A percentile compares a stretch with the other conserved stretches of the same genome.
Evolutionary conservation across 2,329 filamentous ascomycete species (phyloP).

Genomic region (Colletotrichum camelliae): DNA sequence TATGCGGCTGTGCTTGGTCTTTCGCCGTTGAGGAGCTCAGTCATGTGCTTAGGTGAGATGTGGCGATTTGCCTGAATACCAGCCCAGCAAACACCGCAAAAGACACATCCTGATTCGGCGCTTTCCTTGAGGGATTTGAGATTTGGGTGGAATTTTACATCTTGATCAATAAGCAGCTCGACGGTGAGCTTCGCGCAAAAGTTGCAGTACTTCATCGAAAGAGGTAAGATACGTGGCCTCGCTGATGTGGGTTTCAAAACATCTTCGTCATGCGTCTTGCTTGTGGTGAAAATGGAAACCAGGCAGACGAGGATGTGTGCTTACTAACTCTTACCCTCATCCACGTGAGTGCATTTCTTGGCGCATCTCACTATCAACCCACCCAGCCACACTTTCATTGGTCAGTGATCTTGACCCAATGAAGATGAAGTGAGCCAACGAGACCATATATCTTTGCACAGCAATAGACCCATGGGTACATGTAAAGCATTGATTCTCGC

Average conservation of each 20-base stretch:
- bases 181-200: background rate
- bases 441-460: no score
- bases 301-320: no score
- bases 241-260: background rate
- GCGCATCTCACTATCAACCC: no score
- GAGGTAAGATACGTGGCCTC: background rate
- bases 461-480: no score
- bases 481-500: no score
- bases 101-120: background rate
- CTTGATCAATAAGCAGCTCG: background rate
- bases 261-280: background rate
- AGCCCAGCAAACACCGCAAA: background rate
- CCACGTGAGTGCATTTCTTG: no score
- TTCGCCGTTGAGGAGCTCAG: background rate
- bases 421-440: no score
- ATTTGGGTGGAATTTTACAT: conserved; percentile 1
- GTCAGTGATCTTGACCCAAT: no score
- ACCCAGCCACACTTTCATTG: no score
- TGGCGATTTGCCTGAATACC: background rate
- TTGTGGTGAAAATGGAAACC: no score
- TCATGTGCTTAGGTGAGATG: background rate
- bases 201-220: background rate
- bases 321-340: no score
- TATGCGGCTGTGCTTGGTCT: background rate
- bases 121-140: background rate